These are phyloP conservation scores for Fistulinella prunicolor DNA, from an alignment of 768 basidiomycete genomes.

Conservation along the genomic window DNA sequence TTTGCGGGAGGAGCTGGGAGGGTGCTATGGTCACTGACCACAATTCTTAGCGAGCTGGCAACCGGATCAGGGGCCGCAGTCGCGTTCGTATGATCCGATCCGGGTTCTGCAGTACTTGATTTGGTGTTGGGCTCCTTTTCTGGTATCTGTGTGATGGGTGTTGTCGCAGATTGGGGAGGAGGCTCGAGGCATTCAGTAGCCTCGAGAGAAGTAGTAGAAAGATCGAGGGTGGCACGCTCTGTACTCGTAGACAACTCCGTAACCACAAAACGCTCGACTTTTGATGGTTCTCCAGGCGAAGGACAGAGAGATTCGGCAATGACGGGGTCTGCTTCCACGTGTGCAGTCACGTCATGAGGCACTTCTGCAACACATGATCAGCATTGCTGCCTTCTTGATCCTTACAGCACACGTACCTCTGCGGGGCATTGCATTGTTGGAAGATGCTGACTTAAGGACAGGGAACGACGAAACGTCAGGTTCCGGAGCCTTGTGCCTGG, in stretches of 20 bases:
- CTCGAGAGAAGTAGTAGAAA: conserved; percentile 6
- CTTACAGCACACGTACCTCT: conserved; percentile 16
- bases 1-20: conserved; percentile 7
- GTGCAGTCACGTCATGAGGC: conserved; percentile 8
- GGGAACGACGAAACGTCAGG: conserved; percentile 11
- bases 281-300: conserved; percentile 7
- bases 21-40: conserved; percentile 29
- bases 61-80: conserved; percentile 9
- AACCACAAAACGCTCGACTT: conserved; percentile 3
- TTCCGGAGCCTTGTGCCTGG: conserved; percentile 12
- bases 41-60: conserved; percentile 21
- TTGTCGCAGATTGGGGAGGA: conserved; percentile 11
- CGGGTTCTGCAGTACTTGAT: conserved; percentile 8
- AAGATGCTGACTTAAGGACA: conserved; percentile 8
- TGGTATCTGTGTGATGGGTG: conserved; percentile 8
- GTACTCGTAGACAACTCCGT: conserved; percentile 5
- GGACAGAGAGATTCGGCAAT: conserved; percentile 3
- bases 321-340: conserved; percentile 11
- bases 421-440: conserved; percentile 2
- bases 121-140: conserved; percentile 15
- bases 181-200: conserved; percentile 4
- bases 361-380: conserved; percentile 19
- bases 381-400: not conserved
- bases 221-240: conserved; percentile 10
- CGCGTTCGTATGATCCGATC: conserved; percentile 8